A percentile compares a stretch with the other conserved stretches of the same genome.
Conservation (phyloP, 495 filamentous ascomycete genomes). For the Aspergillus nidulans region DNA sequence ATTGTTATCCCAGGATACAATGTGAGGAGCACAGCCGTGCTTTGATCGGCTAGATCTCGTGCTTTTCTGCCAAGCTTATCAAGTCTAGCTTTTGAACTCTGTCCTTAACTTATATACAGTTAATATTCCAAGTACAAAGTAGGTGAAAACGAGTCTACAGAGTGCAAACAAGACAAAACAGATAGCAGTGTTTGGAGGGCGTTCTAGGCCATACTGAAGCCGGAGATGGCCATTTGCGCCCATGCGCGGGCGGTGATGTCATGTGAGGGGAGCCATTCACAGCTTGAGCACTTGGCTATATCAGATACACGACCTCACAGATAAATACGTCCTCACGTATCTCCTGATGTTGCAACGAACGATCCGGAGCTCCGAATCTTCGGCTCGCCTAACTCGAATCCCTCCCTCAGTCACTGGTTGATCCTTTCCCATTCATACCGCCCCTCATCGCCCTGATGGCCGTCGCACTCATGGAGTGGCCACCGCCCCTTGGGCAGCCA, state of each 20-base stretch:
- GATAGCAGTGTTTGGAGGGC: neutral
- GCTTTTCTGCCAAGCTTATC: neutral
- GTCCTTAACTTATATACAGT: neutral
- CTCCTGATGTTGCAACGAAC: neutral
- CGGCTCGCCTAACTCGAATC: neutral
- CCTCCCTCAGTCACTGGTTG: neutral
- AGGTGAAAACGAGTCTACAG: neutral
- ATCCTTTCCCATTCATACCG: neutral
- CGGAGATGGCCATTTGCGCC: neutral
- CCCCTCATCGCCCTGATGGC: conserved; percentile 9
- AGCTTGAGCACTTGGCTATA: conserved; percentile 1
- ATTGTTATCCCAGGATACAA: neutral
- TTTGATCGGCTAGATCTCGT: neutral
- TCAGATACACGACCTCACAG: neutral
- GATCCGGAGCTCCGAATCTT: neutral
- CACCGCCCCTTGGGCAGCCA: conserved; percentile 10
- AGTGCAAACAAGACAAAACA: neutral
- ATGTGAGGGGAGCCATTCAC: conserved; percentile 10
- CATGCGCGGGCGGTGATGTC: conserved; percentile 8
- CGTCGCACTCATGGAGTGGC: conserved; percentile 10
- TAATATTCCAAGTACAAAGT: neutral
- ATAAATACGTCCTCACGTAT: conserved; percentile 3
- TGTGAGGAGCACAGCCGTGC: neutral
- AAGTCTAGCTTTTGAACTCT: too few relatives aligned
- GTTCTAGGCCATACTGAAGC: neutral